These are phyloP conservation scores for Canavalia ensiformis DNA, from an alignment of 306 rosid species.

Conservation along the genomic window DNA sequence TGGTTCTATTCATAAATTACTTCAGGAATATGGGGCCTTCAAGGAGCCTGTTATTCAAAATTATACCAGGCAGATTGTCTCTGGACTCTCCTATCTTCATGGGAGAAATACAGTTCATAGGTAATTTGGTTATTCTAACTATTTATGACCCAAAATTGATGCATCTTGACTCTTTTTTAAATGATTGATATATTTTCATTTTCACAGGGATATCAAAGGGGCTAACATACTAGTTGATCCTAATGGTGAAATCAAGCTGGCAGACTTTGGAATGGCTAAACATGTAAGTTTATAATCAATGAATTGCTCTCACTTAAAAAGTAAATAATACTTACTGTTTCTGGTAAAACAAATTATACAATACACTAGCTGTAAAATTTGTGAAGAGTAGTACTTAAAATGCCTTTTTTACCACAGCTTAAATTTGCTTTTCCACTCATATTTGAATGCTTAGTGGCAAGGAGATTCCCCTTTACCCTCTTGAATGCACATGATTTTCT, in stretches of 20 bases:
- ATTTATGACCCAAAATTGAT: conserved; percentile 18
- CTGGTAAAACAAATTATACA: conserved; percentile 4
- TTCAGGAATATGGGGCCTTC: conserved; percentile 91
- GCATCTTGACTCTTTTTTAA: conserved; percentile 7
- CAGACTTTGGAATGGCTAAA: conserved; percentile 99
- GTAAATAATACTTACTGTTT: conserved; percentile 9
- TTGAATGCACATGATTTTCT: conserved; percentile 5
- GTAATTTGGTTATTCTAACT: conserved; percentile 52
- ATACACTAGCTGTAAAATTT: conserved; percentile 15
- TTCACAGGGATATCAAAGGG: conserved; percentile 95
- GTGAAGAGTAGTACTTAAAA: conserved; percentile 34
- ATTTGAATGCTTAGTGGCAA: conserved; percentile 37
- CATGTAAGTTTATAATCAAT: conserved; percentile 64
- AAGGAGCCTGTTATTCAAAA: conserved; percentile 94
- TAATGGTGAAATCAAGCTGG: conserved; percentile 95
- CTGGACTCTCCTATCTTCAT: conserved; percentile 96
- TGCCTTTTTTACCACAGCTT: conserved; percentile 41
- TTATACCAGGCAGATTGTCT: conserved; percentile 88
- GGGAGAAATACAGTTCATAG: conserved; percentile 96
- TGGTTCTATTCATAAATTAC: conserved; percentile 94
- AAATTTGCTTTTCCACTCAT: conserved; percentile 9
- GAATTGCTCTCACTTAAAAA: conserved; percentile 37
- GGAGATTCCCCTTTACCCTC: conserved; percentile 14
- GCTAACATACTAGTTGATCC: conserved; percentile 98
- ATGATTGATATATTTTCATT: conserved; percentile 32